These are phyloP conservation scores for Fusarium continuum DNA, from an alignment of 2,329 filamentous ascomycete species.

Conservation along the genomic window DNA sequence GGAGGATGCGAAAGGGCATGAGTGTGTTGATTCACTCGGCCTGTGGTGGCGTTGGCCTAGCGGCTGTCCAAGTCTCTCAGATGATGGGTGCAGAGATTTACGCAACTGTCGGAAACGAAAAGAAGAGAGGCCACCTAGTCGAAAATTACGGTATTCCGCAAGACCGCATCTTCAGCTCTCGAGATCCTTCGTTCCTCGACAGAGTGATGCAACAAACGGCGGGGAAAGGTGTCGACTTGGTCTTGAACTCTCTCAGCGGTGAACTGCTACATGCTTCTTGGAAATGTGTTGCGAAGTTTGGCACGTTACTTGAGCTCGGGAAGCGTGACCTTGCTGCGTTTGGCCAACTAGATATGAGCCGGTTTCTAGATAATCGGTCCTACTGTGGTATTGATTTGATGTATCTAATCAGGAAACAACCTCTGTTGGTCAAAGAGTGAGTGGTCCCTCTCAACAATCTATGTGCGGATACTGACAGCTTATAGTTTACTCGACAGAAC, in stretches of 20 bases:
- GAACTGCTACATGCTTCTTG: slow-evolving; percentile 46
- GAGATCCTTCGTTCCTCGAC: slow-evolving; percentile 39
- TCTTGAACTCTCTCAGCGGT: slow-evolving; percentile 48
- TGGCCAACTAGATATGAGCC: slow-evolving; percentile 14
- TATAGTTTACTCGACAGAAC: slow-evolving; percentile 10
- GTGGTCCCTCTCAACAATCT: not conserved
- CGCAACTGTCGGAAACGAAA: slow-evolving; percentile 30
- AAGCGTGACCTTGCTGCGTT: slow-evolving; percentile 43
- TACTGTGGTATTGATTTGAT: slow-evolving; percentile 32
- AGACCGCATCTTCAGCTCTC: slow-evolving; percentile 47
- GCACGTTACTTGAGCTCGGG: slow-evolving; percentile 50
- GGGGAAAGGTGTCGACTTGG: slow-evolving; percentile 47
- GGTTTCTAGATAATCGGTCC: slow-evolving; percentile 29
- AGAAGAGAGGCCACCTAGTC: slow-evolving; percentile 46
- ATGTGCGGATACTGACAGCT: not conserved
- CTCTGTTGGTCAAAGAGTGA: not conserved
- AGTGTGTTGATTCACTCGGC: slow-evolving; percentile 49
- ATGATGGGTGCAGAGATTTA: slow-evolving; percentile 41
- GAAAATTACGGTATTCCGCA: slow-evolving; percentile 41
- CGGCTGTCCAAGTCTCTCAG: slow-evolving; percentile 44
- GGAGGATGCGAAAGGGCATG: slow-evolving; percentile 46
- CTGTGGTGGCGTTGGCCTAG: slow-evolving; percentile 45
- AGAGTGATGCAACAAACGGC: slow-evolving; percentile 42
- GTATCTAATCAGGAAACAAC: not conserved
- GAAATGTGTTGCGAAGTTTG: slow-evolving; percentile 48